Evolutionary conservation across 768 basidiomycete genomes (phyloP).

Genomic region (Pisolithus tinctorius): DNA sequence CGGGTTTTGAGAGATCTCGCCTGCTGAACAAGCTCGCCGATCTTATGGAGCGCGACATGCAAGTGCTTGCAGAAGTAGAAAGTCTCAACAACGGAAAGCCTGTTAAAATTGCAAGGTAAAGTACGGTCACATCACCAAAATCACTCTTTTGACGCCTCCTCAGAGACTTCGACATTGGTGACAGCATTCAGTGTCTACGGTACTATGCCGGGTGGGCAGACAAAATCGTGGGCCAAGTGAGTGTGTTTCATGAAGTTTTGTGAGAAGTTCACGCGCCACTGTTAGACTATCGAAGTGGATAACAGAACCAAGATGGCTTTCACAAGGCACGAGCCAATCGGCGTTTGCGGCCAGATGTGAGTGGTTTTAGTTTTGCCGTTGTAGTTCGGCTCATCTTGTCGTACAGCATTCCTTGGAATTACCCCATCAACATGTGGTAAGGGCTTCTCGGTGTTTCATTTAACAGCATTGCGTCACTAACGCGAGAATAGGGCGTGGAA

Average conservation of each 20-base stretch:
- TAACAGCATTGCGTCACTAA: neutral
- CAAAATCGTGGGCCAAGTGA: constrained; percentile 83
- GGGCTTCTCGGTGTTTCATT: neutral
- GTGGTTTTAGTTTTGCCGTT: constrained; percentile 4
- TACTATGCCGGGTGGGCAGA: constrained; percentile 98
- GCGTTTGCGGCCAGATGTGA: constrained; percentile 92
- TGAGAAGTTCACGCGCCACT: constrained; percentile 3
- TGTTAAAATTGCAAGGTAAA: constrained; percentile 49
- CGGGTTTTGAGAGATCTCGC: constrained; percentile 75
- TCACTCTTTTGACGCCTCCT: constrained; percentile 1
- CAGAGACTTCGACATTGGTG: constrained; percentile 78
- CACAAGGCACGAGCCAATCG: constrained; percentile 84
- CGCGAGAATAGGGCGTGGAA: constrained; percentile 67
- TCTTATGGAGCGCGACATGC: constrained; percentile 78
- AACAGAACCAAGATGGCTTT: constrained; percentile 77
- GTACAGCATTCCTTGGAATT: constrained; percentile 86
- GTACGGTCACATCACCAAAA: constrained; percentile 28
- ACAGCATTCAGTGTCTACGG: constrained; percentile 68
- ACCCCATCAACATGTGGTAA: constrained; percentile 82
- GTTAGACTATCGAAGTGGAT: constrained; percentile 66
- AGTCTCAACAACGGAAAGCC: constrained; percentile 89
- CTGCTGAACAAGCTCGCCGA: constrained; percentile 84
- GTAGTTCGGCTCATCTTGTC: constrained; percentile 2
- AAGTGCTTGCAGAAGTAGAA: constrained; percentile 81
- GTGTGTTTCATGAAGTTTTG: constrained; percentile 1